Percentiles rank a stretch among this genome's conserved stretches.
Conservation (phyloP, 768 basidiomycete species). For the Suillus subluteus region DNA sequence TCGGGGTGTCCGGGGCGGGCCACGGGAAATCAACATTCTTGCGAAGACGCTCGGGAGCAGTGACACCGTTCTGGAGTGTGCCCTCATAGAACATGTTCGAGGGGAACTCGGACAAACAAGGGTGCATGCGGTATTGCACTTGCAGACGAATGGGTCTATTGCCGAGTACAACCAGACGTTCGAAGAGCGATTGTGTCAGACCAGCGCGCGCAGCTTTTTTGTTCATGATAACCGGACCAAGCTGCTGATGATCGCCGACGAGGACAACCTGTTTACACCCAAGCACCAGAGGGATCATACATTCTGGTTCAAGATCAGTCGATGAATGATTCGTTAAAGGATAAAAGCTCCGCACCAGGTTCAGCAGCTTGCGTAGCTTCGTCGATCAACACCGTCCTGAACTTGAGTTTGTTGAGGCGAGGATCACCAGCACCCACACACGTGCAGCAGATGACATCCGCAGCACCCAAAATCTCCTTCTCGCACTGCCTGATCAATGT, state of each 20-base stretch:
- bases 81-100: conserved; percentile 99
- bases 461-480: conserved; percentile 93
- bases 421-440: conserved; percentile 99
- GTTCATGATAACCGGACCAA: conserved; percentile 99
- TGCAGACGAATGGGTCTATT: conserved; percentile 98
- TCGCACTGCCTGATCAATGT: conserved; percentile 93
- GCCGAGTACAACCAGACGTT: conserved; percentile 91
- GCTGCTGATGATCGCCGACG: conserved; percentile 95
- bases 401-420: conserved; percentile 94
- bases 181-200: conserved; percentile 96
- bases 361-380: conserved; percentile 99
- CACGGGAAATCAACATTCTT: conserved; percentile 99
- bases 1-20: conserved; percentile 95
- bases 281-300: conserved; percentile 98
- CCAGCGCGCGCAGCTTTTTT: conserved; percentile 99
- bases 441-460: conserved; percentile 98
- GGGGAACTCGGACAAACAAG: conserved; percentile 97
- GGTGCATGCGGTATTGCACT: conserved; percentile 99
- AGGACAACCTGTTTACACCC: conserved; percentile 99
- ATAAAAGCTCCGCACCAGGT: conserved; percentile 62
- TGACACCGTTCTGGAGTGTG: conserved; percentile 97
- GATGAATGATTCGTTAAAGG: conserved; percentile 1
- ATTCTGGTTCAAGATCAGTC: conserved; percentile 59
- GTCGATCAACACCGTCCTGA: conserved; percentile 97
- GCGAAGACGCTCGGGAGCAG: conserved; percentile 93